These are phyloP conservation scores for Monosporascus sp. DNA, from an alignment of 2,329 filamentous ascomycete genomes.

Conservation along the genomic window DNA sequence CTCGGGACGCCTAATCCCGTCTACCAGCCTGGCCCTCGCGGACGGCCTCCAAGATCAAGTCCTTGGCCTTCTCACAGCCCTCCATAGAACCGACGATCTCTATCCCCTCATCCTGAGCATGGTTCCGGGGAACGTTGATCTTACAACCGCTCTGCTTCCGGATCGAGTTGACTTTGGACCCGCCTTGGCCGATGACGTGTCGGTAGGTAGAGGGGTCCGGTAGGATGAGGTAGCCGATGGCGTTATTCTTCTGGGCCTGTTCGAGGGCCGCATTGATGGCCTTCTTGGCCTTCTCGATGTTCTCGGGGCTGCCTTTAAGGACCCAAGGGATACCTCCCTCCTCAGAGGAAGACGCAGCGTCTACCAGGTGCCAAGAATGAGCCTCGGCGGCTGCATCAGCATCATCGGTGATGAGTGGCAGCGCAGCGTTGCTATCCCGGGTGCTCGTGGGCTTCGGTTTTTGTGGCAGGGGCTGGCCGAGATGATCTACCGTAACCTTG, in stretches of 20 bases:
- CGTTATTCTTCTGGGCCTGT: constrained; percentile 63
- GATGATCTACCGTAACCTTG: constrained; percentile 88
- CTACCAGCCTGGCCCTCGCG: constrained; percentile 45
- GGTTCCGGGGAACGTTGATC: constrained; percentile 86
- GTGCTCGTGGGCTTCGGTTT: constrained; percentile 54
- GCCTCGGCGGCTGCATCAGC: constrained; percentile 57
- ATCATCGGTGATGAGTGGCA: constrained; percentile 94
- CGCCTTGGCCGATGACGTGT: constrained; percentile 82
- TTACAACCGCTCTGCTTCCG: constrained; percentile 88
- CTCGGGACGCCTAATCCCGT: constrained; percentile 23
- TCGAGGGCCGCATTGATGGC: constrained; percentile 69
- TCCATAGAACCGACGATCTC: constrained; percentile 78
- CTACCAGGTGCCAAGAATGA: constrained; percentile 81
- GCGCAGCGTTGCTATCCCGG: constrained; percentile 54
- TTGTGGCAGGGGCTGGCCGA: constrained; percentile 69
- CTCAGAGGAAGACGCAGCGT: constrained; percentile 49
- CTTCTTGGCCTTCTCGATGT: constrained; percentile 75
- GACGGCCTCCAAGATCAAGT: constrained; percentile 83
- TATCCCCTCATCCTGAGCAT: constrained; percentile 74
- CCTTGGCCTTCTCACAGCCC: constrained; percentile 80
- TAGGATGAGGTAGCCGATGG: constrained; percentile 82
- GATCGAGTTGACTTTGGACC: constrained; percentile 88
- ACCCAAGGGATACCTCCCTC: constrained; percentile 84
- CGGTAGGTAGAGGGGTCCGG: constrained; percentile 87
- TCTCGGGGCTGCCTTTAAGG: constrained; percentile 72